Base-by-base conservation (phyloP, 140 eudicot genomes). In the Oenanthe javanica region DNA sequence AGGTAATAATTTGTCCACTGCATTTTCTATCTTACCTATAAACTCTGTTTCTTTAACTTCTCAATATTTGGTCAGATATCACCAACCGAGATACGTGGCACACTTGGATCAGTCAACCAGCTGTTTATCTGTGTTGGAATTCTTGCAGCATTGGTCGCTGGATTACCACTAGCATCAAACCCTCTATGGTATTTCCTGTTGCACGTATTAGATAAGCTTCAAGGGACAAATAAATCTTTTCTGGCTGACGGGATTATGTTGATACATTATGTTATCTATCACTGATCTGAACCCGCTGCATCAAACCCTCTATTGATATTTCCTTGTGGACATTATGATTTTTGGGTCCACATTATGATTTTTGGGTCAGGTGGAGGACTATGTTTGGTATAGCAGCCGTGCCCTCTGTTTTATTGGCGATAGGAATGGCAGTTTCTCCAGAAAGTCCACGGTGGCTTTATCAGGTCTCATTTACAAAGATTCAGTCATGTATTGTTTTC, bases 361-460 rank as follows among this genome's bases (percentile, higher is more conserved):
- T 36, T 71, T 71, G 23, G 25, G 51, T 11, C 84, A 95, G 99
- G 99, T 95, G 97, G 99, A 86, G 99, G 83, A 90, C 97, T 36
- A 95, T 95, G 99, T 95, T 92, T 90, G 97, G 90, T 79, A 80
- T 95, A 79, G 86, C 96, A 42, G 86, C 84, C 54, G 67, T 95
- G 82, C 99, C 99, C 16, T 91, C 99, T 72, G 89, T 95, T 54
- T 83, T 95, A 40, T 80, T 95, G 90, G 99, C 97, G 54, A 81
- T 95, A 67, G 99, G 99, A 84, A 95, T 95, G 99, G 88, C 91
- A 69, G 86, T 95, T 81, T 90, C 97, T 84, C 99, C 99, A 45
- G 99, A 95, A 86, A 92, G 97, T 73, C 99, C 99, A 16, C 91
- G 97, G 59, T 95, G 99, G 99, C 97, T 95, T 84, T 96, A 85